phyloP scores from a whole-genome alignment of 2,329 filamentous ascomycete species.

The Chalaropsis ovoidea region DNA sequence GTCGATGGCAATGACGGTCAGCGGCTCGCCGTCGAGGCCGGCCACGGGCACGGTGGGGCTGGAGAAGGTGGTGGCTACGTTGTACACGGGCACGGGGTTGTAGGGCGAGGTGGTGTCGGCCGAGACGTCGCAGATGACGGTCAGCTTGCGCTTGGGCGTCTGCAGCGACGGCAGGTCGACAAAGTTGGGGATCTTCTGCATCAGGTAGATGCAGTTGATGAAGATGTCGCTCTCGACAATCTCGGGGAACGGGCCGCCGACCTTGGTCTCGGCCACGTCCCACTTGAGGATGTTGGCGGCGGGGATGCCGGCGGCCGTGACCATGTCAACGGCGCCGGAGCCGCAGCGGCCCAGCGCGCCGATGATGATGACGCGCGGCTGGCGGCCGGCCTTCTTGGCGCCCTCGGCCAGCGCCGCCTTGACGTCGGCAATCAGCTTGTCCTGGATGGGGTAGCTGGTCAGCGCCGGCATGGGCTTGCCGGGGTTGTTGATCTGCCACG shows the following conservation, averaged over 20 bases:
- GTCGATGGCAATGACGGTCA: slow-evolving; percentile 81
- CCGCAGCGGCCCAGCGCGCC: slow-evolving; percentile 79
- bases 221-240: slow-evolving; percentile 67
- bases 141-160: slow-evolving; percentile 58
- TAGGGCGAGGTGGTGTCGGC: slow-evolving; percentile 65
- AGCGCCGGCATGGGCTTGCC: slow-evolving; percentile 57
- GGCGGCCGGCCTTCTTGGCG: slow-evolving; percentile 51
- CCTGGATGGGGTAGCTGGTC: slow-evolving; percentile 61
- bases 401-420: slow-evolving; percentile 59
- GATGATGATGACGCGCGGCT: slow-evolving; percentile 71
- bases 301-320: slow-evolving; percentile 54
- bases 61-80: slow-evolving; percentile 74
- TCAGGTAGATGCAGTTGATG: slow-evolving; percentile 84
- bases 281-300: slow-evolving; percentile 46
- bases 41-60: slow-evolving; percentile 74
- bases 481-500: slow-evolving; percentile 66
- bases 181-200: slow-evolving; percentile 68
- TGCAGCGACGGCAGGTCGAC: slow-evolving; percentile 61
- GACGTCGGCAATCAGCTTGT: slow-evolving; percentile 56
- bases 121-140: slow-evolving; percentile 69
- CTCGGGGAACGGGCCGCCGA: slow-evolving; percentile 66
- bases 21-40: slow-evolving; percentile 45
- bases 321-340: slow-evolving; percentile 70
- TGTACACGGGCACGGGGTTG: slow-evolving; percentile 69
- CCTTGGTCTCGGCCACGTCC: slow-evolving; percentile 67